Conservation (phyloP, 1,284 basidiomycete genomes). For the Sporisorium exsertum region DNA sequence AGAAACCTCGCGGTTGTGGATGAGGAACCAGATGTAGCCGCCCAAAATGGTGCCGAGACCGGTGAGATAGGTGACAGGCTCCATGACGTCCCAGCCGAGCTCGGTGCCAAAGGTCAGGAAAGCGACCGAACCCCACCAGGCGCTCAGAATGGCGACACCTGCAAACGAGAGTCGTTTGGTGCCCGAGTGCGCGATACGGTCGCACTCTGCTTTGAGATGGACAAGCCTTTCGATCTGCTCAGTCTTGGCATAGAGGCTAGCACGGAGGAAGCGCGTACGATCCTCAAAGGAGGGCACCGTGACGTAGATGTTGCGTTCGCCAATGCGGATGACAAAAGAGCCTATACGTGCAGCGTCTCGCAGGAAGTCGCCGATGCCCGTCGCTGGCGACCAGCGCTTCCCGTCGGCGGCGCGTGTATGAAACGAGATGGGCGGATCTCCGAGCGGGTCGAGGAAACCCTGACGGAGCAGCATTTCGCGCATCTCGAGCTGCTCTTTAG, state of each 20-base stretch:
- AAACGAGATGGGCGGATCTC: constrained; percentile 59
- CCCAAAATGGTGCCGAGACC: constrained; percentile 59
- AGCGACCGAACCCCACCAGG: constrained; percentile 58
- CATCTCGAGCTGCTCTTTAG: constrained; percentile 41
- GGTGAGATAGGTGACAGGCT: constrained; percentile 59
- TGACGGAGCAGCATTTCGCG: constrained; percentile 44
- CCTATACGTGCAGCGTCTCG: constrained; percentile 61
- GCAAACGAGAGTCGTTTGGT: constrained; percentile 57
- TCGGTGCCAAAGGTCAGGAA: constrained; percentile 60
- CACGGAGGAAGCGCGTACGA: constrained; percentile 56
- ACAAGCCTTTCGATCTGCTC: constrained; percentile 55
- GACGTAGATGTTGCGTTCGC: constrained; percentile 51
- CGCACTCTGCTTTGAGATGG: constrained; percentile 61
- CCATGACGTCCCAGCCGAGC: constrained; percentile 58
- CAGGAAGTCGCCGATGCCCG: constrained; percentile 62
- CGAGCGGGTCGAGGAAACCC: constrained; percentile 50
- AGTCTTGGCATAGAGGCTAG: constrained; percentile 53
- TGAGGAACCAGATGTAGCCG: constrained; percentile 62
- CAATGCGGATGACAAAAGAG: constrained; percentile 56
- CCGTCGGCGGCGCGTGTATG: constrained; percentile 56
- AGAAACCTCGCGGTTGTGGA: constrained; percentile 60
- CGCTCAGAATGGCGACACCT: constrained; percentile 49
- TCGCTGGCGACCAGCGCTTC: constrained; percentile 61
- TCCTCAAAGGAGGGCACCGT: constrained; percentile 63
- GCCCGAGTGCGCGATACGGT: constrained; percentile 50